Evolutionary conservation across 1,284 basidiomycete species (phyloP).

Genomic region (Sanghuangporus sanghuang): DNA sequence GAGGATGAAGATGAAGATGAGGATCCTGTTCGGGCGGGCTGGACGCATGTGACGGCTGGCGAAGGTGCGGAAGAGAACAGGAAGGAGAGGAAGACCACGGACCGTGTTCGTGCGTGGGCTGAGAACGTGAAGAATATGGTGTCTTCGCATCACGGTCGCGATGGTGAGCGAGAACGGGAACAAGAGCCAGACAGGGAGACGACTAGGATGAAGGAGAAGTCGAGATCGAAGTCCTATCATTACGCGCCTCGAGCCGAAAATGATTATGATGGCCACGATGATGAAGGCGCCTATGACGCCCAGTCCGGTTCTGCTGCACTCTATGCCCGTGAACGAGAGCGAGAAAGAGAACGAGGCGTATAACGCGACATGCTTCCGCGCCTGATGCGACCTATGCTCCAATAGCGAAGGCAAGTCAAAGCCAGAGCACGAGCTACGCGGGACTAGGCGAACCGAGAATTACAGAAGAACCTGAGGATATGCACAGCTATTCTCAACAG

Average conservation of each 20-base stretch:
- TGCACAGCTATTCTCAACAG: neutral
- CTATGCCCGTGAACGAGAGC: neutral
- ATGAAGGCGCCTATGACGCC: neutral
- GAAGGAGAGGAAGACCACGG: slow-evolving; percentile 4
- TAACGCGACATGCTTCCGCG: neutral
- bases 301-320: neutral
- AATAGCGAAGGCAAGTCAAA: neutral
- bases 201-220: neutral
- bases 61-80: too few relatives aligned
- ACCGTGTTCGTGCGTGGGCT: slow-evolving; percentile 6
- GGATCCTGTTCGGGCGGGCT: neutral
- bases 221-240: neutral
- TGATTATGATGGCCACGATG: neutral
- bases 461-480: slow-evolving; percentile 11
- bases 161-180: neutral
- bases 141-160: neutral
- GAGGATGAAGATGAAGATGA: neutral
- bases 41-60: neutral
- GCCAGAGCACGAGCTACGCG: neutral
- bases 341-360: neutral
- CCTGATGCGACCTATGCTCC: neutral
- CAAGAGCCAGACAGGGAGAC: neutral
- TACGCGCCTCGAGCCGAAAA: neutral
- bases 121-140: neutral
- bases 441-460: neutral